Percentiles rank a stretch among this genome's conserved stretches.
Conservation (phyloP, 495 filamentous ascomycete species). For the Talaromyces nanjingensis region DNA sequence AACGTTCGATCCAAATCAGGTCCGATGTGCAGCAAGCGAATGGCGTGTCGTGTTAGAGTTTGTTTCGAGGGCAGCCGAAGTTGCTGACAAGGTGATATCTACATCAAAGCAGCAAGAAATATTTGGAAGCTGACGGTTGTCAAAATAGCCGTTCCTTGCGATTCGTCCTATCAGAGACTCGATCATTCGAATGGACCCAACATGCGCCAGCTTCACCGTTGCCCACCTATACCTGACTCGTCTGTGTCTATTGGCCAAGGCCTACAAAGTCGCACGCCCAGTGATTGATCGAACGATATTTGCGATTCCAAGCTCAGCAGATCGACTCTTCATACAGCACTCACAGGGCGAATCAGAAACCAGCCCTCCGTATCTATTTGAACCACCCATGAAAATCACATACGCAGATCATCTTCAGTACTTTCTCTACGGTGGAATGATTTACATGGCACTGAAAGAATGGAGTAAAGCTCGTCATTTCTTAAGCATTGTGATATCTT, state of each 20-base stretch:
- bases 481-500: constrained; percentile 60
- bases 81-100: constrained; percentile 27
- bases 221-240: constrained; percentile 55
- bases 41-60: constrained; percentile 47
- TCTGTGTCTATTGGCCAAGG: constrained; percentile 49
- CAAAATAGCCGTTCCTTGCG: constrained; percentile 48
- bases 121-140: constrained; percentile 3
- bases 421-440: constrained; percentile 68
- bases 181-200: constrained; percentile 65
- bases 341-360: constrained; percentile 23
- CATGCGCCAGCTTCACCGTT: constrained; percentile 62
- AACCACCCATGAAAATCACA: constrained; percentile 51
- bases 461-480: constrained; percentile 69
- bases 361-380: constrained; percentile 37
- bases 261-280: constrained; percentile 50
- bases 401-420: constrained; percentile 63
- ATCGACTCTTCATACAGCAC: constrained; percentile 16
- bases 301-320: constrained; percentile 50
- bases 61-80: constrained; percentile 32
- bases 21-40: constrained; percentile 50
- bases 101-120: background rate
- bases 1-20: constrained; percentile 50
- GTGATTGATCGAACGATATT: constrained; percentile 63
- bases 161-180: constrained; percentile 55
- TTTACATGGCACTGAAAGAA: constrained; percentile 64